phyloP scores from a whole-genome alignment of 2,329 filamentous ascomycete genomes.

The Leptoxyphium fumago region DNA sequence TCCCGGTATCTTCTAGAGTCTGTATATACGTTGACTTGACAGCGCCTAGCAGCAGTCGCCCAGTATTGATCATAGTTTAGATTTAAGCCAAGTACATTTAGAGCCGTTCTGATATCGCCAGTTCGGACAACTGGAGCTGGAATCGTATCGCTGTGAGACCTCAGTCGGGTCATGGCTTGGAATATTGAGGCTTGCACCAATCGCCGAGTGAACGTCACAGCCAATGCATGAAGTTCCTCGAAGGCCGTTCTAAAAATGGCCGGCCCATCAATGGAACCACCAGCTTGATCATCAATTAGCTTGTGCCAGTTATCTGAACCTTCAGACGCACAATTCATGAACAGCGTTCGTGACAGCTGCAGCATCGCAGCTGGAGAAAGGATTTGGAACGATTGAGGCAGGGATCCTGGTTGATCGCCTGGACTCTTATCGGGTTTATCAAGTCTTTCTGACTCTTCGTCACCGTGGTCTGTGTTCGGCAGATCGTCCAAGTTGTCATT shows the following conservation, averaged over 20 bases:
- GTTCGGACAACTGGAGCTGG: conserved; percentile 12
- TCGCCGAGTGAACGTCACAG: conserved; percentile 52
- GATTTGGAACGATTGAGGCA: conserved; percentile 37
- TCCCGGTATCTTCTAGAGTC: conserved; percentile 15
- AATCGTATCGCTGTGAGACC: conserved; percentile 28
- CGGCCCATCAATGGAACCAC: conserved; percentile 26
- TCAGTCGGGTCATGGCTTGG: conserved; percentile 54
- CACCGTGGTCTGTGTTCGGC: conserved; percentile 1
- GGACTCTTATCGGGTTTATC: background rate
- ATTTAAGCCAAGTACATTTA: conserved; percentile 39
- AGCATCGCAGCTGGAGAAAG: conserved; percentile 49
- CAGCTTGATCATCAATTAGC: background rate
- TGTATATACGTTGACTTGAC: conserved; percentile 34
- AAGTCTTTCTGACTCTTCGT: background rate
- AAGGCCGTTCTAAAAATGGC: conserved; percentile 61
- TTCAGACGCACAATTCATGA: conserved; percentile 53
- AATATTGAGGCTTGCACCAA: conserved; percentile 56
- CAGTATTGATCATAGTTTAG: conserved; percentile 35
- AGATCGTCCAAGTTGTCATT: background rate
- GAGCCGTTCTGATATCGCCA: conserved; percentile 39
- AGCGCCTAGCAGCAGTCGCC: conserved; percentile 36
- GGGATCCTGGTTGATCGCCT: background rate
- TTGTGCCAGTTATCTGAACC: conserved; percentile 51
- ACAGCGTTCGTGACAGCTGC: conserved; percentile 47
- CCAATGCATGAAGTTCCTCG: conserved; percentile 58